Evolutionary conservation across 2,329 filamentous ascomycete species (phyloP), one percentile per base, ranked within the genome.

Genomic region (Coleophoma eucalyptorum): DNA sequence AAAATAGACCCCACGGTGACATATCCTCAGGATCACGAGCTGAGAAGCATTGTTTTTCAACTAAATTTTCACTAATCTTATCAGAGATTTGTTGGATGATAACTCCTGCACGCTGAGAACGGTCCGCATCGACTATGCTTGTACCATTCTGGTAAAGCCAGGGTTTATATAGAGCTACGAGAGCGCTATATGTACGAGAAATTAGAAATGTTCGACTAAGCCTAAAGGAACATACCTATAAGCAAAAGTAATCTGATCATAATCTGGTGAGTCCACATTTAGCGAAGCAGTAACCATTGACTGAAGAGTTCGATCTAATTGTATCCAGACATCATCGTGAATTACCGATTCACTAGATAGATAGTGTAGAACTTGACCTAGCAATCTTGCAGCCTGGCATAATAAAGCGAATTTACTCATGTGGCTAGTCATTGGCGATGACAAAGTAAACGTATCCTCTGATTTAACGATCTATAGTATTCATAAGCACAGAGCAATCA

Each of bases 211-310:
- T 10, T 34, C 33, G 37, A 41, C 20, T 26, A 43, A 21, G 7
- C 8, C 20, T 2, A 32, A 26, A 35, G 20, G 45, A 3, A 48
- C 37, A 19, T 47, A 46, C 51, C 51, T 48, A 21, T 53, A 53
- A 33, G 48, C 32, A 38, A 53, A 44, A 16, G 43, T 40, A 42
- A 53, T 50, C 42, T 50, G 51, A 53, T 53, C 48, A 50, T 53
- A 16, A 32, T 50, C 51, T 53, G 51, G 51, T 43, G 33, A 35
- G n/a, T 44, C 43, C 35, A 53, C n/a, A 5, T 43, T 43, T 43
- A 48, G 21, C 10, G 48, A 53, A 50, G 43, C 48, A 13, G 48
- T 20, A 18, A 53, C 3, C 51, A 53, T 53, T 38, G 51, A 46
- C n/a, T 50, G 51, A 33, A 53, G 48, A 18, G 51, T 50, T 48